Evolutionary conservation across 768 basidiomycete species (phyloP).

Genomic region (Russula virescens): DNA sequence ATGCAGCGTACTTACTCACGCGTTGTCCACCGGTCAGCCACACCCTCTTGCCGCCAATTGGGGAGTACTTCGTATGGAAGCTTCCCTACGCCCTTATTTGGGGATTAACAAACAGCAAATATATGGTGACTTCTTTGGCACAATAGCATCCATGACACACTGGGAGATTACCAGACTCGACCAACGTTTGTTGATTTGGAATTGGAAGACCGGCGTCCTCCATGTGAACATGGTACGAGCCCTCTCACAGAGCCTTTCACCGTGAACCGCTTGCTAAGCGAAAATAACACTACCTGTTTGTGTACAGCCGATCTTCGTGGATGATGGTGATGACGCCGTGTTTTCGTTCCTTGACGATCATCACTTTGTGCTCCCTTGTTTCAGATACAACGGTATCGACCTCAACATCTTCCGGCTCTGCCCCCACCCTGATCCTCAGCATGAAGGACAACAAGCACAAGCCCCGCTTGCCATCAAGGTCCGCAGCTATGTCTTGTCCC

Average conservation of each 20-base stretch:
- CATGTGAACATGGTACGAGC: constrained; percentile 1
- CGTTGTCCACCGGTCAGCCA: background rate
- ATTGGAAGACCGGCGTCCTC: constrained; percentile 7
- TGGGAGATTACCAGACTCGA: background rate
- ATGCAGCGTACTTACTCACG: background rate
- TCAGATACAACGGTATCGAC: background rate
- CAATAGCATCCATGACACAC: background rate
- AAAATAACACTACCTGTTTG: background rate
- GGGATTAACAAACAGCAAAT: constrained; percentile 4
- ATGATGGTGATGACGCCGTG: background rate
- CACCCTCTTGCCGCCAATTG: constrained; percentile 5
- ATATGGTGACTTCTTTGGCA: constrained; percentile 4
- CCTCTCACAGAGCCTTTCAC: background rate
- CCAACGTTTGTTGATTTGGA: constrained; percentile 4
- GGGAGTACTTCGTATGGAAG: background rate
- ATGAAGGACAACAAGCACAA: background rate
- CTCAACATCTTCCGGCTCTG: background rate
- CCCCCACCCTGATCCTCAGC: background rate
- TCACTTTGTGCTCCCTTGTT: background rate
- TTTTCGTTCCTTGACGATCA: constrained; percentile 3
- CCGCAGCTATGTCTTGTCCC: background rate
- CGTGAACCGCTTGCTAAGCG: background rate
- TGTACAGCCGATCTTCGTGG: constrained; percentile 4
- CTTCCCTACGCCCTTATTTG: no score
- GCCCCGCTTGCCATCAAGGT: background rate